Evolutionary conservation across 208 protist species (phyloP), one percentile per base, ranked within the genome.

Genomic region (Acanthamoeba rhysodes): DNA sequence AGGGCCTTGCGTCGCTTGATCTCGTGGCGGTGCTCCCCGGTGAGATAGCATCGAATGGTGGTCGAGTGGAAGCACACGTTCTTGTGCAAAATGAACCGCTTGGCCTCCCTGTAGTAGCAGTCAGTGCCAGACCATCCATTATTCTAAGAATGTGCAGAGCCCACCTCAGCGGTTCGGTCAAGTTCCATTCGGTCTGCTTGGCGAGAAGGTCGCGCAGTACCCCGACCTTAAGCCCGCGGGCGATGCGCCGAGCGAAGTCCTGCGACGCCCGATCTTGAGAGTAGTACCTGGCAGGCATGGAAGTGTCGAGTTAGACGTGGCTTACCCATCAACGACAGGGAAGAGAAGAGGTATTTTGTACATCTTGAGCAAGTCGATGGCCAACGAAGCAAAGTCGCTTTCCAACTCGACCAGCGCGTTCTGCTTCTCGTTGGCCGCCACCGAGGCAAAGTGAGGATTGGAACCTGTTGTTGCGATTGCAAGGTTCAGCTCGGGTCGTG

Each of bases 341-440:
- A 41, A 4, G 37, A 4, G 37, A 41, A 41, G 37, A 41, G 37
- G 37, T 41, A 4, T 41, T 41, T 41, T 41, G 37, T 41, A 41
- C 68, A 74, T 29, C n/a, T 74, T 37, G n/a, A 74, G 68, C 27
- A 74, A 24, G n/a, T 74, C 68, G n/a, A 74, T 74, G 27, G 68
- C 68, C 32, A 74, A 2, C 14, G 68, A 37, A 3, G 68, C 68
- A 0, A 74, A 74, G 32, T 74, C 68, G 68, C 4, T 32, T 22
- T 74, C 68, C 0, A 74, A n/a, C 16, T 74, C 68, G 29, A 37
- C 68, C n/a, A 74, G 29, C 32, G n/a, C 14, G 32, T 74, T 74
- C 68, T 74, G 68, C 68, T 74, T 74, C 2, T 74, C 68, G 32
- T 74, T 74, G 4, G 68, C 68, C 29, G 68, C 68, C 68, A 74